phyloP scores from a whole-genome alignment of 768 basidiomycete genomes.

The Dioszegia crocea region DNA sequence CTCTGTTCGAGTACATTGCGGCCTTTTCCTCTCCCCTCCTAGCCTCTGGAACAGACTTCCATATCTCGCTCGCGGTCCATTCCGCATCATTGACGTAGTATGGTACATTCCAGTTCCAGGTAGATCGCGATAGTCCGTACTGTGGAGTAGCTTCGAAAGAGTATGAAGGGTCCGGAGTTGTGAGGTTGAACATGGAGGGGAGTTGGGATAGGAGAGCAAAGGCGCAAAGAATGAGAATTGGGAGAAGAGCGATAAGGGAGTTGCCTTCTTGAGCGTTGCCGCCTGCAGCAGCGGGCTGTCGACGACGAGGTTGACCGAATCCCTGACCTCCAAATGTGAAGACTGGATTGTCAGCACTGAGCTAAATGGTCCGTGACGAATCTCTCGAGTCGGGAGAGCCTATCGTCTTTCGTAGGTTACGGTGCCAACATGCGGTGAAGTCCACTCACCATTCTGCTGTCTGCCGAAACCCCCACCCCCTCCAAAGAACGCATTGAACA shows the following conservation, averaged over 20 bases:
- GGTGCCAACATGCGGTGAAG: conserved; percentile 23
- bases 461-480: conserved; percentile 51
- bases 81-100: conserved; percentile 81
- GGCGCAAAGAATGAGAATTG: conserved; percentile 73
- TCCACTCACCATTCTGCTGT: conserved; percentile 55
- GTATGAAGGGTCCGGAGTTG: conserved; percentile 70
- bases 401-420: too few species aligned
- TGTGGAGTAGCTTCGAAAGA: conserved; percentile 65
- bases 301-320: conserved; percentile 51
- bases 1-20: conserved; percentile 44
- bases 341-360: conserved; percentile 46
- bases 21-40: conserved; percentile 35
- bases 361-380: too few species aligned
- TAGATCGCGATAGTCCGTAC: conserved; percentile 60
- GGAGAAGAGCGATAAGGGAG: conserved; percentile 68
- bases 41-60: conserved; percentile 49
- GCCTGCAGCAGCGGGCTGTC: conserved; percentile 49
- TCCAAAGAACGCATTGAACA: conserved; percentile 99
- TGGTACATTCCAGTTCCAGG: conserved; percentile 63
- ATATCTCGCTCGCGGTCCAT: conserved; percentile 73
- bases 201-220: conserved; percentile 79
- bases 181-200: conserved; percentile 66
- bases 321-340: conserved; percentile 74
- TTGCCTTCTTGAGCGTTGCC: conserved; percentile 11
- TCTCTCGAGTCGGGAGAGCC: too few species aligned